Evolutionary conservation across 148 eudicot genomes (phyloP).

Genomic region (Rhododendron henanense): DNA sequence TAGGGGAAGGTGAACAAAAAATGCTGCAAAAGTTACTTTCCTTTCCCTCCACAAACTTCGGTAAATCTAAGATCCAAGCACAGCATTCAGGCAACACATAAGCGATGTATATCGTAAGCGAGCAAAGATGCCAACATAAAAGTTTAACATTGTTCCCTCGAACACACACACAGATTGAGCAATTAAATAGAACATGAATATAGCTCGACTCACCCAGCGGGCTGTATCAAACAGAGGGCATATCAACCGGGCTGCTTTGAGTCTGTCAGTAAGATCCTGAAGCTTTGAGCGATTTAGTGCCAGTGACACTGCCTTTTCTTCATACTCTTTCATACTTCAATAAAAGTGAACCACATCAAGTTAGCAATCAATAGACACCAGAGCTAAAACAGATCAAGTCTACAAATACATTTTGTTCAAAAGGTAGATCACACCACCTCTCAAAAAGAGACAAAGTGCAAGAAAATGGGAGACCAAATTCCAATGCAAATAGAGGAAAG

Average conservation of each 20-base stretch:
- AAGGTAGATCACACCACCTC: background rate
- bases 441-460: background rate
- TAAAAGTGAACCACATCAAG: conserved; percentile 2
- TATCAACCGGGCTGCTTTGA: conserved; percentile 77
- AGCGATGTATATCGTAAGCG: background rate
- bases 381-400: background rate
- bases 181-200: conserved; percentile 32
- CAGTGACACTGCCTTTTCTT: conserved; percentile 78
- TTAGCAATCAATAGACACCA: background rate
- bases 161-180: background rate
- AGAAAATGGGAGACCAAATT: background rate
- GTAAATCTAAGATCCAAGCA: background rate
- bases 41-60: background rate
- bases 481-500: background rate
- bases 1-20: background rate
- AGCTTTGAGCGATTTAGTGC: conserved; percentile 73
- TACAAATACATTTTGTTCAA: background rate
- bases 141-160: background rate
- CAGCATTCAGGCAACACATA: background rate
- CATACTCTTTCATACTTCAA: conserved; percentile 76
- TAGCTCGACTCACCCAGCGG: conserved; percentile 80
- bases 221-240: conserved; percentile 93
- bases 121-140: background rate
- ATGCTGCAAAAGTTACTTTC: background rate
- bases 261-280: conserved; percentile 60